A percentile compares a stretch with the other conserved stretches of the same genome.
Evolutionary conservation across 179 eudicot genomes (phyloP).

Genomic region (Spergularia azorica): DNA sequence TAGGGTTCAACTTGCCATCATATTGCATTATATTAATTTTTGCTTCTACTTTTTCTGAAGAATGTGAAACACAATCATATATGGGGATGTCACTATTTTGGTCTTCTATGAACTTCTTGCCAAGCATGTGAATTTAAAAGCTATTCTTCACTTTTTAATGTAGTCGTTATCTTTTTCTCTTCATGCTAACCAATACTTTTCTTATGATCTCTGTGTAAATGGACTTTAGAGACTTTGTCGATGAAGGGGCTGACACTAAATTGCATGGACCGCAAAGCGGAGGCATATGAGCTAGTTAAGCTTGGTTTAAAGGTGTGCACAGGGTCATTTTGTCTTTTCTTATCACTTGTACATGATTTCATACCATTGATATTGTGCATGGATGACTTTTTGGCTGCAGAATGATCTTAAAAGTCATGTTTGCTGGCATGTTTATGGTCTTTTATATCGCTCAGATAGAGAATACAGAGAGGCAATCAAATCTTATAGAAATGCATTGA

Average conservation of each 20-base stretch:
- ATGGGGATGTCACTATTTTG: neutral
- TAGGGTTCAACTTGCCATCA: neutral
- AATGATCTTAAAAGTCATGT: constrained; percentile 99
- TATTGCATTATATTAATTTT: neutral
- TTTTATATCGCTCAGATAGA: constrained; percentile 95
- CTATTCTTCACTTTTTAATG: neutral
- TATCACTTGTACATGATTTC: constrained; percentile 13
- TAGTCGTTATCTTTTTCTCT: neutral
- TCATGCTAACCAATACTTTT: neutral
- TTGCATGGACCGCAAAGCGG: constrained; percentile 99
- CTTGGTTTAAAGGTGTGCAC: constrained; percentile 86
- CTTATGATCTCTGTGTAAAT: constrained; percentile 12
- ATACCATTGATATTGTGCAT: constrained; percentile 10
- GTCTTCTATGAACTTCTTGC: neutral
- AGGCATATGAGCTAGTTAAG: constrained; percentile 98
- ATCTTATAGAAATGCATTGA: constrained; percentile 95
- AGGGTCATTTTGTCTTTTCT: neutral
- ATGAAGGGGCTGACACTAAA: constrained; percentile 98
- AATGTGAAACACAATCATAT: neutral
- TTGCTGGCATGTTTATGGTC: constrained; percentile 99
- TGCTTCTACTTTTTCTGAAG: neutral
- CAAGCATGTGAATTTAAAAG: neutral
- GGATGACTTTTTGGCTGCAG: constrained; percentile 44
- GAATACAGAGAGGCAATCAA: constrained; percentile 98
- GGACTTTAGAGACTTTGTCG: constrained; percentile 78